phyloP scores from a whole-genome alignment of 2,329 filamentous ascomycete species.

The Fusarium temperatum region DNA sequence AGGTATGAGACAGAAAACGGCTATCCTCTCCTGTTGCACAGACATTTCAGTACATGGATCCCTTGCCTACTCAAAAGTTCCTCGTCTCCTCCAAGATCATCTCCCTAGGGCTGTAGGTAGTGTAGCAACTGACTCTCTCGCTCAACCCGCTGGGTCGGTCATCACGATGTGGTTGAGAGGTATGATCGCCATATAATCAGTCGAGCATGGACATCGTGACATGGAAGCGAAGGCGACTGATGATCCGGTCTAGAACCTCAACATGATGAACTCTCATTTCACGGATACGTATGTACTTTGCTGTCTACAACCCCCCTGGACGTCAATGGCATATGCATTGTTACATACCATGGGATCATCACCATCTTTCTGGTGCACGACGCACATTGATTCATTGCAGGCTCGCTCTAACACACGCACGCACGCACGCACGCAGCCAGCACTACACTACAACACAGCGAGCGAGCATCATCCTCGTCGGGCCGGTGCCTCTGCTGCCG shows the following conservation, averaged over 20 bases:
- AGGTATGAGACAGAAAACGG: constrained; percentile 18
- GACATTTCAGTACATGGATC: constrained; percentile 23
- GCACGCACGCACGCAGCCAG: neutral
- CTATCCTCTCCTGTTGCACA: constrained; percentile 9
- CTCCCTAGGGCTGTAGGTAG: constrained; percentile 28
- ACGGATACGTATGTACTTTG: neutral
- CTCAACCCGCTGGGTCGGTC: neutral
- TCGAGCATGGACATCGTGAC: constrained; percentile 11
- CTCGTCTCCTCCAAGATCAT: constrained; percentile 9
- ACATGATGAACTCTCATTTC: constrained; percentile 13
- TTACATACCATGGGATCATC: constrained; percentile 10
- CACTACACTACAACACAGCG: neutral
- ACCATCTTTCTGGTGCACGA: neutral
- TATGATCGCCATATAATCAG: constrained; percentile 17
- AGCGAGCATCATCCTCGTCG: constrained; percentile 1
- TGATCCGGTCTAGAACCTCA: constrained; percentile 32
- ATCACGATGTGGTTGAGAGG: constrained; percentile 8
- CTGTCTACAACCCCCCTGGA: neutral
- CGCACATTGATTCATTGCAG: neutral
- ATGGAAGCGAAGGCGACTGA: neutral
- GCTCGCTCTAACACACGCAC: neutral
- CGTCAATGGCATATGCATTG: neutral
- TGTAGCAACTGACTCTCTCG: constrained; percentile 2
- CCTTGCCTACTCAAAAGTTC: constrained; percentile 24
- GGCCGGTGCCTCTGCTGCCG: neutral